A percentile compares a stretch with the other conserved stretches of the same genome.
phyloP scores from a whole-genome alignment of 345 rosid species.

The Camelina sativa region DNA sequence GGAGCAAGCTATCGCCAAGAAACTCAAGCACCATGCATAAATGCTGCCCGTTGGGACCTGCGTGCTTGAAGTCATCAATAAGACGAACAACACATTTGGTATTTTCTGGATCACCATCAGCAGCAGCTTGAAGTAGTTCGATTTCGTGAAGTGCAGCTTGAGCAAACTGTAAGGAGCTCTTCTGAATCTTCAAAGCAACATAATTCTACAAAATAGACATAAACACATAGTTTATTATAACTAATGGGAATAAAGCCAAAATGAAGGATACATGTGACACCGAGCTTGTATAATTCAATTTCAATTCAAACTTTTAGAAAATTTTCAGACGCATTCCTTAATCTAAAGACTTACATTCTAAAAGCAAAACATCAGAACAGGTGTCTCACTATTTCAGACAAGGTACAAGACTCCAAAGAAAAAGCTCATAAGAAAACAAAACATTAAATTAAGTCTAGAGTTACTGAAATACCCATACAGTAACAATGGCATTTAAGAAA shows the following conservation, averaged over 20 bases:
- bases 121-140: conserved; percentile 70
- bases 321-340: background rate
- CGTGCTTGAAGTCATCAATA: conserved; percentile 84
- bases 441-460: background rate
- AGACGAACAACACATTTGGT: conserved; percentile 71
- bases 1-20: conserved; percentile 92
- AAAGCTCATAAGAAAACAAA: conserved; percentile 7
- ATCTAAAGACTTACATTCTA: background rate
- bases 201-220: conserved; percentile 50
- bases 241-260: conserved; percentile 5
- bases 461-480: conserved; percentile 3
- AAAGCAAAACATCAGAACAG: background rate
- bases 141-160: conserved; percentile 97
- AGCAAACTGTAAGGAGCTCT: conserved; percentile 91
- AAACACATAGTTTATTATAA: background rate
- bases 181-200: conserved; percentile 97
- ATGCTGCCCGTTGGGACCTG: conserved; percentile 96
- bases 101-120: conserved; percentile 65
- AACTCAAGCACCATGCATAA: conserved; percentile 96
- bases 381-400: background rate
- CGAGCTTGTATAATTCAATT: background rate
- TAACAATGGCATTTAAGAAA: conserved; percentile 6
- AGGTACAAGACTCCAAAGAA: background rate
- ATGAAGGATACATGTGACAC: background rate
- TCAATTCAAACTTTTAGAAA: background rate